Evolutionary conservation across 176 grass and related monocot species (phyloP).

Genomic region (Tuctoria greenei): DNA sequence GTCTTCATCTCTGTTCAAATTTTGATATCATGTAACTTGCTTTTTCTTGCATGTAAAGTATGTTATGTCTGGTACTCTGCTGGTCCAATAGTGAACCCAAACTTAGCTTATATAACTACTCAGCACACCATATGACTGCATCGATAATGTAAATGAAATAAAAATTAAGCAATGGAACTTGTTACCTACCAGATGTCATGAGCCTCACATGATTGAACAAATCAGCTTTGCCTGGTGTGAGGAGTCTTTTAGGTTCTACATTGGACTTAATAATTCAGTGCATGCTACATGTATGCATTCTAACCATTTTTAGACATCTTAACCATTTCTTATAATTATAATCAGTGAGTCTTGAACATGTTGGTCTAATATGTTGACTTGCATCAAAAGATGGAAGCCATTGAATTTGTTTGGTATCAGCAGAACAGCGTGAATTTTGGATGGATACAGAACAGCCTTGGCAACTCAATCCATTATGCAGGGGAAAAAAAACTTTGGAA

Average conservation of each 20-base stretch:
- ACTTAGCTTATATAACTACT: not conserved
- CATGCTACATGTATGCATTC: conserved; percentile 8
- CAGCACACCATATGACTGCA: not conserved
- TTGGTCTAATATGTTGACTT: not conserved
- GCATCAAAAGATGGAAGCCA: not conserved
- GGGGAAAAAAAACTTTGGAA: no score
- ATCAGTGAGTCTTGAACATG: not conserved
- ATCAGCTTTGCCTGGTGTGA: conserved; percentile 12
- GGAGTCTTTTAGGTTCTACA: not conserved
- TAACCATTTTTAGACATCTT: not conserved
- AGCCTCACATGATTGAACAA: not conserved
- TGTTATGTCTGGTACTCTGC: not conserved
- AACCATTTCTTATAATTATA: conserved; percentile 2
- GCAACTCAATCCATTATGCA: no score
- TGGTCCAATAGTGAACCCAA: no score
- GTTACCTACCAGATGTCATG: not conserved
- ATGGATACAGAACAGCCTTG: no score
- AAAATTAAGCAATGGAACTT: not conserved
- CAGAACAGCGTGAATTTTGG: not conserved
- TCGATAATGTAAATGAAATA: not conserved
- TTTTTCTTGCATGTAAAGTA: not conserved
- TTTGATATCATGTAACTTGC: not conserved
- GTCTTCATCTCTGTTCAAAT: not conserved
- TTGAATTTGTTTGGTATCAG: conserved; percentile 14
- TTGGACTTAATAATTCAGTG: not conserved